These are phyloP conservation scores for Ilex asprella DNA, from an alignment of 257 asterid species.

Conservation along the genomic window DNA sequence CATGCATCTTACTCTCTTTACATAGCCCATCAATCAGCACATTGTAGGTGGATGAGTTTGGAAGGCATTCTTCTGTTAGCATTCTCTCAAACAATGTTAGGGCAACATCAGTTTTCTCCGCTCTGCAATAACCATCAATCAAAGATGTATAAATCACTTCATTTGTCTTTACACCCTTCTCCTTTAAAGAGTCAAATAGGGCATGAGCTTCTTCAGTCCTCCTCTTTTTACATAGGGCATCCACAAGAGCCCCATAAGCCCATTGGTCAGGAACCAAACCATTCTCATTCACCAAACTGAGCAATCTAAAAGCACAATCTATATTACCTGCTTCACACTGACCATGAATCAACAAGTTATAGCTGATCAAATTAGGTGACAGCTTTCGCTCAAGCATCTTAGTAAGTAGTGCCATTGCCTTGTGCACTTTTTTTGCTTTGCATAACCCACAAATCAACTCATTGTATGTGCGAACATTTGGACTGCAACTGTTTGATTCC, in stretches of 20 bases:
- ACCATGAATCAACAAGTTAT: slow-evolving; percentile 56
- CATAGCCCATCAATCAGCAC: slow-evolving; percentile 59
- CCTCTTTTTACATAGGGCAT: slow-evolving; percentile 55
- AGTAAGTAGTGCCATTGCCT: slow-evolving; percentile 58
- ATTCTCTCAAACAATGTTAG: slow-evolving; percentile 44
- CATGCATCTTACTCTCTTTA: slow-evolving; percentile 40
- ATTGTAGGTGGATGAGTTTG: slow-evolving; percentile 51
- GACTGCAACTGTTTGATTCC: slow-evolving; percentile 42
- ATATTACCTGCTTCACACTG: slow-evolving; percentile 57
- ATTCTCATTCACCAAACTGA: slow-evolving; percentile 54
- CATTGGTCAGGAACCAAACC: slow-evolving; percentile 50
- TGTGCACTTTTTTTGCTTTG: slow-evolving; percentile 46
- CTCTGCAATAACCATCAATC: slow-evolving; percentile 53
- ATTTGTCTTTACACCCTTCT: slow-evolving; percentile 41
- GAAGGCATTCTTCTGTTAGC: slow-evolving; percentile 40
- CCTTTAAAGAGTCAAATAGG: slow-evolving; percentile 41
- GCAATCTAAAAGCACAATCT: slow-evolving; percentile 58
- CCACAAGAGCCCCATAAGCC: slow-evolving; percentile 53
- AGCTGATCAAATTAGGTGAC: slow-evolving; percentile 46
- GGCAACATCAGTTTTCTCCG: slow-evolving; percentile 47
- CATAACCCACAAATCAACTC: slow-evolving; percentile 64
- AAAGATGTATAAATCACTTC: slow-evolving; percentile 49
- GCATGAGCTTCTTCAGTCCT: slow-evolving; percentile 41
- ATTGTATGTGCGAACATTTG: slow-evolving; percentile 61
- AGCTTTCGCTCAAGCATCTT: slow-evolving; percentile 47